phyloP scores from a whole-genome alignment of 108 stramenopile species.

The Discostella stelligeroides region DNA sequence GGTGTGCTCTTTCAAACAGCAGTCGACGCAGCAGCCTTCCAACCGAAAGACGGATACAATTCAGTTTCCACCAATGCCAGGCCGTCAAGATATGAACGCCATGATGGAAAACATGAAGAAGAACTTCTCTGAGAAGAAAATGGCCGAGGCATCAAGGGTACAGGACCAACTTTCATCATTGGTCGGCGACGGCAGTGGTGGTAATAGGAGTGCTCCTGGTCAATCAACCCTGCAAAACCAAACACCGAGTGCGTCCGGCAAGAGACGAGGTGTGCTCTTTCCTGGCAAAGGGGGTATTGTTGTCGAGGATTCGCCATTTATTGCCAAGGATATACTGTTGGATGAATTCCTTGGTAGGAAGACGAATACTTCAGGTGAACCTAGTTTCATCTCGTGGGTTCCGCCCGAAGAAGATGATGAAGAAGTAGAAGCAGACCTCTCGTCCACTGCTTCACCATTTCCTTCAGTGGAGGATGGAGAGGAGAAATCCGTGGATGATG shows the following conservation, averaged over 20 bases:
- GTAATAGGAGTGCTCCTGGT: too few relatives aligned
- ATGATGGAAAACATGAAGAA: constrained; percentile 30
- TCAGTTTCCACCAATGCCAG: constrained; percentile 4
- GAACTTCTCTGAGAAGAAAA: constrained; percentile 25
- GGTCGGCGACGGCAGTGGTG: constrained; percentile 4
- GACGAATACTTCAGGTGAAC: constrained; percentile 2
- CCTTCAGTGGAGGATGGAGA: constrained; percentile 1
- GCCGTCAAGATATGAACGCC: constrained; percentile 14
- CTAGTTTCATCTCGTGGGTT: constrained; percentile 26
- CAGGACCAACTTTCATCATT: constrained; percentile 18
- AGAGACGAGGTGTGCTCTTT: constrained; percentile 13
- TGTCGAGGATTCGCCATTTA: constrained; percentile 23
- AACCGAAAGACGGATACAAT: background rate
- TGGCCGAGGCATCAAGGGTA: constrained; percentile 34
- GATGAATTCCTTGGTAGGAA: constrained; percentile 25
- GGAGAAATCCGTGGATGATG: background rate
- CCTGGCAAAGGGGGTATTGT: constrained; percentile 30
- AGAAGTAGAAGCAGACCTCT: background rate
- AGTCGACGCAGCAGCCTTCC: background rate
- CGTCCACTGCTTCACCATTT: background rate
- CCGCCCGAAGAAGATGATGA: constrained; percentile 18
- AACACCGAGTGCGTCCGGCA: background rate
- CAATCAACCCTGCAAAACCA: too few relatives aligned
- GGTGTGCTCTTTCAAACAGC: constrained; percentile 20
- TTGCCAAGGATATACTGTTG: constrained; percentile 29